Evolutionary conservation across 306 rosid genomes (phyloP).

Genomic region (Acmispon strigosus): DNA sequence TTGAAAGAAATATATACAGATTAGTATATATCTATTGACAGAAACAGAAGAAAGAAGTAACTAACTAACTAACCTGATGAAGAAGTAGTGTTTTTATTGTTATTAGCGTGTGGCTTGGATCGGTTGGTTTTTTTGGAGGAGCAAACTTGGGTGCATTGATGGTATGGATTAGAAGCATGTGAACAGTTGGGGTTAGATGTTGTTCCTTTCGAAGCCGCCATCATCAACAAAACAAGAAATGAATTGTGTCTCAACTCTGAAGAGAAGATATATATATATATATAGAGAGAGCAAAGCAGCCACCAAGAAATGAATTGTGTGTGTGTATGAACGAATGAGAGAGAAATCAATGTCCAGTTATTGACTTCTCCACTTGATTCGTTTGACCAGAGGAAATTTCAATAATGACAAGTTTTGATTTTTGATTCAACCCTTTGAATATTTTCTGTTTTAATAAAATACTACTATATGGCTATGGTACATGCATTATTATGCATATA

Average conservation of each 20-base stretch:
- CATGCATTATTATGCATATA: neutral
- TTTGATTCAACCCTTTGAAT: neutral
- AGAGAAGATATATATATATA: too few relatives aligned
- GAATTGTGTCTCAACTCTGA: too few relatives aligned
- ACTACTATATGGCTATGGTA: too few relatives aligned
- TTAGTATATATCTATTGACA: too few relatives aligned
- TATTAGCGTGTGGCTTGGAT: slow-evolving; percentile 26
- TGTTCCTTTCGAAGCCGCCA: slow-evolving; percentile 29
- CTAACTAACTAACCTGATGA: slow-evolving; percentile 38
- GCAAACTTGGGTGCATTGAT: slow-evolving; percentile 71
- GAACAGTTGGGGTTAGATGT: slow-evolving; percentile 40
- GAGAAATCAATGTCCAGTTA: neutral
- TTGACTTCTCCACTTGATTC: neutral
- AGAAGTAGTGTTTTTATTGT: slow-evolving; percentile 15
- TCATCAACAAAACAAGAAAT: too few relatives aligned
- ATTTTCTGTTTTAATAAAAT: neutral
- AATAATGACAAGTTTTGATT: neutral
- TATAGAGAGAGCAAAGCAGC: too few relatives aligned
- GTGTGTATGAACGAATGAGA: neutral
- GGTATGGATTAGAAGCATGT: slow-evolving; percentile 67
- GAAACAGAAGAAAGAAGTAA: neutral
- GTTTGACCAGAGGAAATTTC: slow-evolving; percentile 18
- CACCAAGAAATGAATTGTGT: neutral
- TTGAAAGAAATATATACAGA: neutral
- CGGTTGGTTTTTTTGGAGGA: slow-evolving; percentile 38